Evolutionary conservation across 257 asterid genomes (phyloP).

Genomic region (Plantago major): DNA sequence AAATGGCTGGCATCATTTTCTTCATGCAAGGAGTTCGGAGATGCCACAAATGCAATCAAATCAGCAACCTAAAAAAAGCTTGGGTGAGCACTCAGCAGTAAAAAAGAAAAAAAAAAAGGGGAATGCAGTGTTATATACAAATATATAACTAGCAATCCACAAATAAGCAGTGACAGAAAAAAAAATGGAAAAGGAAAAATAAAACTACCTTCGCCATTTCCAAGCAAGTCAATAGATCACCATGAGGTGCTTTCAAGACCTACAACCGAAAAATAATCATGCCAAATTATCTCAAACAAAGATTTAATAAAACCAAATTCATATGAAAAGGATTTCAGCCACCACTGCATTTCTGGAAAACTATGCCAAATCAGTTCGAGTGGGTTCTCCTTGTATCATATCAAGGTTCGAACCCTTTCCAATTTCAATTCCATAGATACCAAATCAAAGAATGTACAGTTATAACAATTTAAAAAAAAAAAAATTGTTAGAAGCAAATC

Average conservation of each 20-base stretch:
- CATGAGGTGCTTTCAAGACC: conserved; percentile 92
- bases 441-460: background rate
- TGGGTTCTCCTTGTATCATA: background rate
- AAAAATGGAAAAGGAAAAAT: background rate
- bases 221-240: conserved; percentile 82
- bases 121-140: background rate
- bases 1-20: conserved; percentile 34
- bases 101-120: no score
- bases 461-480: background rate
- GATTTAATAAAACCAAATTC: background rate
- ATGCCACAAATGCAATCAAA: conserved; percentile 93
- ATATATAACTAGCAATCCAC: background rate
- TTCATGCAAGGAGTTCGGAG: conserved; percentile 50
- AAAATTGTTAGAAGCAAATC: background rate
- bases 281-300: background rate
- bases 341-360: background rate
- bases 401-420: background rate
- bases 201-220: conserved; percentile 93
- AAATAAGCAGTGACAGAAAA: background rate
- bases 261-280: conserved; percentile 27
- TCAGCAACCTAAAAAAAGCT: conserved; percentile 70
- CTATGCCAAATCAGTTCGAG: background rate
- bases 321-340: background rate
- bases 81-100: conserved; percentile 1
- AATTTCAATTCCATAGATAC: background rate